Evolutionary conservation across 78 protist species (phyloP), one percentile per base, ranked within the genome.

Genomic region (Bigelowiella natans): DNA sequence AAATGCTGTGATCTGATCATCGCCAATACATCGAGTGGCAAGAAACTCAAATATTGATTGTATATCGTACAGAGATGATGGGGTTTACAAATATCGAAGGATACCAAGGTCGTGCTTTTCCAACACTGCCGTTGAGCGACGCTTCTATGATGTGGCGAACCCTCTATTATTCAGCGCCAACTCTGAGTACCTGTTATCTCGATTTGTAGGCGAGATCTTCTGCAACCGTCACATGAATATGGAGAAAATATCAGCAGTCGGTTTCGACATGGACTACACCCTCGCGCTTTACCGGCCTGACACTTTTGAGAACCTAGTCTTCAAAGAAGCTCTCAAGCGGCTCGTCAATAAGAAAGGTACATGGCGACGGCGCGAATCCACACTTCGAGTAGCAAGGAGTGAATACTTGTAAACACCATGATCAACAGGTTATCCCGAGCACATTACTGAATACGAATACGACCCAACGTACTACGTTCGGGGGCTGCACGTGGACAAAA

Each of bases 261-360:
- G 93, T 34, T 91, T 91, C 38, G 93, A 91, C 63, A 83, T 91
- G 90, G 93, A 91, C 90, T 86, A 91, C 90, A 91, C 93, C 29
- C 93, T 91, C n/a, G 93, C 93, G 37, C 82, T 86, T 63, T 91
- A 91, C 38, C 37, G 37, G 2, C 87, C 93, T 29, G 83, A 73
- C 40, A 64, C 93, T 36, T 91, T 91, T 26, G 93, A 91, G 40
- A 2, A 63, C 36, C 93, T 91, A 73, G 87, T 40, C 3, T 82
- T 39, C 38, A 88, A 0, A 39, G 90, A 88, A 36, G 93, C 93
- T 11, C 2, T 86, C 63, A 34, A 83, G 40, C 40, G 64, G 93
- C 93, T 91, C 39, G 83, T 91, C 36, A 2, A 0, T 18, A 51
- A 51, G 73, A 51, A 51, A 18, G 73, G n/a, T 40, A 18, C 82